Base-by-base conservation (phyloP, 441 rosid species). In the Croton setiger region DNA sequence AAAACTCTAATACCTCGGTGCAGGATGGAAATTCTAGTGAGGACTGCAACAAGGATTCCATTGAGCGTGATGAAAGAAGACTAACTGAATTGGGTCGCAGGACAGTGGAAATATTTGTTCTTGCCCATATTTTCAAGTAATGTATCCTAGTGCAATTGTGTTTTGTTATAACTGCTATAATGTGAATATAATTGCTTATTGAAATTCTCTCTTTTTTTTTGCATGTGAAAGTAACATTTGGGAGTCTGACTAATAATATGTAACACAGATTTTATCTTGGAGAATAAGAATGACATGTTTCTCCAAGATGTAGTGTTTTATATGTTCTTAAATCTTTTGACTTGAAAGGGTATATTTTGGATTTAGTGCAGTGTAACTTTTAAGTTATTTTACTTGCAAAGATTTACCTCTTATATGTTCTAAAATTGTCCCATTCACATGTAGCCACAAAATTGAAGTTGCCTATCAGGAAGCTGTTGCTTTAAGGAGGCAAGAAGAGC, bases 401-500 rank as follows among this genome's bases (percentile, higher is more conserved):
- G 48, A 23, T 37, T 37, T 48, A 31, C 17, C 17, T 37, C 44
- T 27, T 60, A 18, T 18, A 55, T 49, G 27, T 45, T 53, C 65
- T 72, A 60, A 59, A 14, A 17, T 78, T 73, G 60, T 59, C 18
- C 69, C 31, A 18, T 70, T 71, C 72, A 15, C 13, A 4, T 75
- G 68, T 85, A 92, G 99, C 86, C 88, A 82, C 72, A 92, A 89
- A 81, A 87, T 92, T 74, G 93, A 90, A 77, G 91, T 80, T 75
- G 87, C 99, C 58, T 88, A 95, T 78, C 94, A 88, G 90, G 99
- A 95, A 80, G 96, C 97, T 48, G 90, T 89, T 72, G 96, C 99
- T 55, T 79, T 85, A 83, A 86, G 79, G 81, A 88, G 89, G 84
- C 99, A 95, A 77, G 99, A 95, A 74, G 96, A 92, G 79, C 90